Evolutionary conservation across 2,329 filamentous ascomycete species (phyloP), one percentile per base, ranked within the genome.

Genomic region (Cordyceps tenuipes): DNA sequence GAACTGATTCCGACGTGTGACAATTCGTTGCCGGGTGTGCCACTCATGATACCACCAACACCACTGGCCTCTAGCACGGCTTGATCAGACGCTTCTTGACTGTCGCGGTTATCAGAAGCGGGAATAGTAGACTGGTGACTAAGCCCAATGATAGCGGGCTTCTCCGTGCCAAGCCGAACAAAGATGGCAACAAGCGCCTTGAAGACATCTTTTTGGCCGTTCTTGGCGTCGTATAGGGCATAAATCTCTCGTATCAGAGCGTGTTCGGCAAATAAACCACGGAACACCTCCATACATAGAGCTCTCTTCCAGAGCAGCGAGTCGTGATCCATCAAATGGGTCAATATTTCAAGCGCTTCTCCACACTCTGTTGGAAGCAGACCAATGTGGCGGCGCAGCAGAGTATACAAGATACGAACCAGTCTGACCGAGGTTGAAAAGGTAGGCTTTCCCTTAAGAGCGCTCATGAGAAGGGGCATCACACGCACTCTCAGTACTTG

Each of bases 151-250:
- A 96, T 79, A 0, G 83, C 78, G 1, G 94, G 94, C 68, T 91
- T 96, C 69, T 99, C 94, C 0, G 91, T 91, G 59, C 93, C 93
- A 9, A 97, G 77, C 15, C 91, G 85, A n/a, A 97, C 94, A 69
- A 99, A 92, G 0, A 89, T 87, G 10, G 90, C 89, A 63, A 94
- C 88, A 62, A 97, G 79, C 61, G 91, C 88, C 66, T 89, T 88
- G 23, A 99, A 76, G 21, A 97, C 84, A 55, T 87, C 80, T 66
- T 87, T 93, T 66, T 88, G 84, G 3, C 83, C 86, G 48, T 90
- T 80, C 55, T 83, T 77, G 15, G 83, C 82, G 69, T 99, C 93
- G 66, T 91, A 97, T 17, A 89, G 78, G 7, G 84, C 80, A 69
- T 90, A 97, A 2, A 96, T 90, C 43, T 87, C 85, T 47, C 94